Evolutionary conservation across 345 rosid species (phyloP).

Genomic region (Moricandia arvensis): DNA sequence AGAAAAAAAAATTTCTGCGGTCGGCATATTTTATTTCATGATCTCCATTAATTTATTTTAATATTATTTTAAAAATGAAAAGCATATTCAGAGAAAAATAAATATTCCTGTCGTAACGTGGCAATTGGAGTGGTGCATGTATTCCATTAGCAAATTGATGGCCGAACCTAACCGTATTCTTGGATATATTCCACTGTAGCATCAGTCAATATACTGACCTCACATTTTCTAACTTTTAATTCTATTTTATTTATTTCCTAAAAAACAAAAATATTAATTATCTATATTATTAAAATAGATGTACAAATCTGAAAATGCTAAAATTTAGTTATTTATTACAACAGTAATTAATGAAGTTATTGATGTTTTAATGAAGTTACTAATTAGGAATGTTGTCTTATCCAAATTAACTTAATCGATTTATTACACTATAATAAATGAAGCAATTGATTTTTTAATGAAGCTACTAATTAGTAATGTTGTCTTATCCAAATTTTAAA

Average conservation of each 20-base stretch:
- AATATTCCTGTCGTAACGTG: conserved; percentile 36
- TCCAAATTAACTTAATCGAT: too few relatives aligned
- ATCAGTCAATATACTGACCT: conserved; percentile 30
- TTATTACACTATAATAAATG: too few relatives aligned
- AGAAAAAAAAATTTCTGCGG: neutral
- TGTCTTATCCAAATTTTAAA: too few relatives aligned
- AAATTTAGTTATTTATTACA: too few relatives aligned
- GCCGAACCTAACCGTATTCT: conserved; percentile 36
- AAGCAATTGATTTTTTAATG: too few relatives aligned
- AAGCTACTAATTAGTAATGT: too few relatives aligned
- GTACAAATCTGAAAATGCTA: too few relatives aligned
- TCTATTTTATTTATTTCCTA: conserved; percentile 13
- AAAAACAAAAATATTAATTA: neutral
- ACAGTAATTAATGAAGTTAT: too few relatives aligned
- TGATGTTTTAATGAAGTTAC: too few relatives aligned
- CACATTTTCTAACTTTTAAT: conserved; percentile 36
- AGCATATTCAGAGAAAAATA: neutral
- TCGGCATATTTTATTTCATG: neutral
- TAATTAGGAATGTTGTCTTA: too few relatives aligned
- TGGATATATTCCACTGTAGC: conserved; percentile 38
- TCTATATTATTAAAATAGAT: too few relatives aligned
- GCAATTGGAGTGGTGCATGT: conserved; percentile 27
- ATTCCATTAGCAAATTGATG: conserved; percentile 32
- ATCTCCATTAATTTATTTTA: neutral
- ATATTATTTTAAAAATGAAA: neutral